Percentiles rank a stretch among this genome's conserved stretches.
phyloP scores from a whole-genome alignment of 2,329 filamentous ascomycete species.

The Pseudogymnoascus sp. region DNA sequence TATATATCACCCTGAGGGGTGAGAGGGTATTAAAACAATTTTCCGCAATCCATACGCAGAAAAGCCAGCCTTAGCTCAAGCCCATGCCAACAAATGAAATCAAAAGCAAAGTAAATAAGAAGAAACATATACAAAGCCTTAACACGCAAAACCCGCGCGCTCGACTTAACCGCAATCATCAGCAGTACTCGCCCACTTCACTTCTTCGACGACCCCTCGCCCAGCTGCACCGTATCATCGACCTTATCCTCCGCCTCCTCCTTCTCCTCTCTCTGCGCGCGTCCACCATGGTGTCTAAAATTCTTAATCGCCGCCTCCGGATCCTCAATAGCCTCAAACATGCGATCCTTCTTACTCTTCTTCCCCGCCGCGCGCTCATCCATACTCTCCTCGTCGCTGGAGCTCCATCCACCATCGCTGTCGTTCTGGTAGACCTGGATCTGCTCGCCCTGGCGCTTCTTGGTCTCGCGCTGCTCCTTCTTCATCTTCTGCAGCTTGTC shows the following conservation, averaged over 20 bases:
- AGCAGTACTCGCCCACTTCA: neutral
- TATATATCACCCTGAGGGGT: neutral
- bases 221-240: neutral
- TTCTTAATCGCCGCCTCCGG: slow-evolving; percentile 26
- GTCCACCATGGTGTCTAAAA: neutral
- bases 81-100: neutral
- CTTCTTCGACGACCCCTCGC: neutral
- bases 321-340: slow-evolving; percentile 43
- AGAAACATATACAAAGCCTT: neutral
- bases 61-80: neutral
- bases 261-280: neutral
- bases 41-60: neutral
- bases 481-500: slow-evolving; percentile 68
- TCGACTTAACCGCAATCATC: neutral
- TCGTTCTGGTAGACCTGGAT: slow-evolving; percentile 48
- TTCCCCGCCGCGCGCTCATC: slow-evolving; percentile 13
- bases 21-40: neutral
- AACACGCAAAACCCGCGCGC: neutral
- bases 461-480: slow-evolving; percentile 61
- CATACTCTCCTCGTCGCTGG: slow-evolving; percentile 30
- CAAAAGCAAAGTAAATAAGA: neutral
- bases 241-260: slow-evolving; percentile 1
- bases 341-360: slow-evolving; percentile 46
- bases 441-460: slow-evolving; percentile 53
- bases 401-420: slow-evolving; percentile 30